Conservation (phyloP, 2,329 filamentous ascomycete genomes). For the Penicillium palitans region DNA sequence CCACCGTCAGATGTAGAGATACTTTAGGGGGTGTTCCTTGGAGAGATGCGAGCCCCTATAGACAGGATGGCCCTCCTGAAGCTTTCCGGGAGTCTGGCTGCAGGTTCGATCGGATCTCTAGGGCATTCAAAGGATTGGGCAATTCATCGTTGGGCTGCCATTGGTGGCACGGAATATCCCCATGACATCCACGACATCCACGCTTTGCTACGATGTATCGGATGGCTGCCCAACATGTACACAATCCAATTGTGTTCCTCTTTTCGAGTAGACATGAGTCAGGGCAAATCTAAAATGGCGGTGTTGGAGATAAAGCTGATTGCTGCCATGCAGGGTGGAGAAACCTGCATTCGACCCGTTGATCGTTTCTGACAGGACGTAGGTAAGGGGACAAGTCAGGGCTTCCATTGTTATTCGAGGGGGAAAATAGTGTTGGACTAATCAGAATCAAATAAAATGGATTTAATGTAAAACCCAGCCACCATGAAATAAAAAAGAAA, state of each 20-base stretch:
- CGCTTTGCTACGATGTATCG: not conserved
- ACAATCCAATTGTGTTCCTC: not conserved
- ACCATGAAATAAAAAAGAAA: slow-evolving; percentile 7
- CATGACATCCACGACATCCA: not conserved
- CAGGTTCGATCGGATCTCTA: slow-evolving; percentile 3
- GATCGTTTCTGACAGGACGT: slow-evolving; percentile 5
- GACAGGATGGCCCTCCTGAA: not conserved
- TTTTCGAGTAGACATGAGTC: not conserved
- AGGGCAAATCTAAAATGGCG: slow-evolving; percentile 4
- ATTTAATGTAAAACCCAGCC: slow-evolving; percentile 25
- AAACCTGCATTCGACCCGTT: slow-evolving; percentile 3
- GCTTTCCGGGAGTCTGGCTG: not conserved
- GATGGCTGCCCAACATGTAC: not conserved
- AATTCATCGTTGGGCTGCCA: slow-evolving; percentile 11
- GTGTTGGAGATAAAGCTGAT: slow-evolving; percentile 12
- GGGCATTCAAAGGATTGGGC: slow-evolving; percentile 10
- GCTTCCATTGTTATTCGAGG: not conserved
- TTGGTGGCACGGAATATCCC: slow-evolving; percentile 1
- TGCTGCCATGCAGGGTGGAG: slow-evolving; percentile 17
- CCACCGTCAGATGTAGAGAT: not conserved
- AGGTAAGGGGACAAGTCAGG: not conserved
- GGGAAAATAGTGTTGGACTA: not conserved
- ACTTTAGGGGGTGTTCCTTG: not conserved
- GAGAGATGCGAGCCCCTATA: not conserved
- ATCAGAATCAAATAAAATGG: not conserved